Evolutionary conservation across 2,329 filamentous ascomycete genomes (phyloP).

Genomic region (Samsoniella hepiali): DNA sequence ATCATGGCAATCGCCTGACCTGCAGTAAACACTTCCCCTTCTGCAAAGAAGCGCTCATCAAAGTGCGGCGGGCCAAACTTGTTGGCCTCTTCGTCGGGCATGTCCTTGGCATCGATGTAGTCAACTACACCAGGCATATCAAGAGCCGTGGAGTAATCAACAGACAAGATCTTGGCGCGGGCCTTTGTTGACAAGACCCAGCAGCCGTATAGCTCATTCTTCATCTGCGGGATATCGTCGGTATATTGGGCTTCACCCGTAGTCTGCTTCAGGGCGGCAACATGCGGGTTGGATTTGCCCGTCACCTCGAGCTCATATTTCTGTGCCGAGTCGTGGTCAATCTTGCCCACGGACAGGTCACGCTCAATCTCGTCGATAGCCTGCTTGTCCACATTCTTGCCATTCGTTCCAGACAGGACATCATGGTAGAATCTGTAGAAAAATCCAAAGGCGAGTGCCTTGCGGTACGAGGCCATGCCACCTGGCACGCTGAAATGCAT

Average conservation of each 20-base stretch:
- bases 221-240: conserved; percentile 83
- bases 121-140: conserved; percentile 83
- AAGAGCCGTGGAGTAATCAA: conserved; percentile 72
- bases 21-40: conserved; percentile 82
- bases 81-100: conserved; percentile 77
- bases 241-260: conserved; percentile 95
- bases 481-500: conserved; percentile 87
- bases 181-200: conserved; percentile 85
- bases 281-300: conserved; percentile 80
- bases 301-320: conserved; percentile 80
- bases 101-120: conserved; percentile 77
- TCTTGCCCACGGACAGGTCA: conserved; percentile 73
- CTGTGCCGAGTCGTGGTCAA: conserved; percentile 70
- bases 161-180: conserved; percentile 76
- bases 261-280: conserved; percentile 89
- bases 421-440: conserved; percentile 98
- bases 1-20: conserved; percentile 92
- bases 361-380: conserved; percentile 82
- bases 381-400: conserved; percentile 59
- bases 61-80: conserved; percentile 81
- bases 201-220: conserved; percentile 85
- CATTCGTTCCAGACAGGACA: conserved; percentile 62
- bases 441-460: conserved; percentile 85
- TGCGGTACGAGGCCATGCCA: conserved; percentile 95
- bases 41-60: conserved; percentile 89